Base-by-base conservation (phyloP, 768 basidiomycete genomes). In the Leucocoprinus leucothites region DNA sequence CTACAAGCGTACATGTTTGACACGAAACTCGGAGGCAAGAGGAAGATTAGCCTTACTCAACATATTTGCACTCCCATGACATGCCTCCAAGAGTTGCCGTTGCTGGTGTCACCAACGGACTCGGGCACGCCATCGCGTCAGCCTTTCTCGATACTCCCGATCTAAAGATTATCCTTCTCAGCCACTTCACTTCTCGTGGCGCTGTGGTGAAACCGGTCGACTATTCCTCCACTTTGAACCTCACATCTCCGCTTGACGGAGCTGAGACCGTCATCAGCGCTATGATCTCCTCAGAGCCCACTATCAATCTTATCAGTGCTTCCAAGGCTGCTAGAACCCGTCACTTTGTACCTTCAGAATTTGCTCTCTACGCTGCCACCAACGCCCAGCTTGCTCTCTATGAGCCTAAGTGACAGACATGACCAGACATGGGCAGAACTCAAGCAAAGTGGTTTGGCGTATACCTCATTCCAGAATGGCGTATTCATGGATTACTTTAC, bases 21-120 rank as follows among this genome's bases (percentile, higher is more conserved):
- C 5, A 31, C 31, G 31, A 31, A 11, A 31, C n/a, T n/a, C n/a
- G n/a, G n/a, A n/a, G n/a, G 31, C 31, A 31, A 31, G 6, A 31
- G 5, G 31, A 5, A 5, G 6, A 31, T 31, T 31, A 5, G 11
- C 11, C 31, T 31, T 5, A 31, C 11, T 11, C 11, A 31, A 31
- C 31, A 31, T 11, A 11, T 31, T 31, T 31, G 6, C 31, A 31
- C 31, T 31, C 31, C n/a, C n/a, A n/a, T n/a, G 11, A 31, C 28
- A 38, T 38, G 48, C 28, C 48, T n/a, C 35, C 24, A 11, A 34
- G 35, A 9, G 60, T 26, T 58, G 45, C 53, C 21, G 45, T 47
- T 16, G 53, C 45, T 16, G 53, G 53, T 14, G 45, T 55, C 22
- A 46, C 59, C 36, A 58, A 41, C 22, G 24, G 59, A 6, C 26